These are phyloP conservation scores for Candida coleopterorum DNA, from an alignment of 805 yeast species.

Conservation along the genomic window DNA sequence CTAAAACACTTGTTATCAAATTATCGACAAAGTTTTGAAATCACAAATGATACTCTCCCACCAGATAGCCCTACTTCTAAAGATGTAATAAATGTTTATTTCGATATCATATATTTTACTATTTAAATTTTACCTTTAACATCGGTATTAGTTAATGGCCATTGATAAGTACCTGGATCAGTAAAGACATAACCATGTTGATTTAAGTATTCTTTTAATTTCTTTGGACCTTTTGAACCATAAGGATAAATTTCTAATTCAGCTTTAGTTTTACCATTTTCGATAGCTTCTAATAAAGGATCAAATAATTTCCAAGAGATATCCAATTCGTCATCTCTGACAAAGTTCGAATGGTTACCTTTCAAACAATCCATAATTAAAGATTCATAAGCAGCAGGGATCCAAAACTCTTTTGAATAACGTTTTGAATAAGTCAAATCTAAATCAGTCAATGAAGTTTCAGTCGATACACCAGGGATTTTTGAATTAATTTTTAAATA, in stretches of 20 bases:
- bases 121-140: conserved; percentile 27
- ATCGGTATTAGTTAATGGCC: conserved; percentile 75
- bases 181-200: conserved; percentile 71
- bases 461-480: conserved; percentile 84
- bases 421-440: conserved; percentile 82
- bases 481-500: conserved; percentile 91
- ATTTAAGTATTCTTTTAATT: conserved; percentile 54
- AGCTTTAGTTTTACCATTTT: conserved; percentile 59
- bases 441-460: conserved; percentile 80
- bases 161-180: conserved; percentile 65
- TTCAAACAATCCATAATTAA: conserved; percentile 83
- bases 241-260: conserved; percentile 69
- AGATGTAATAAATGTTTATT: no score
- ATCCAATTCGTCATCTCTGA: conserved; percentile 95
- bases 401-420: conserved; percentile 78
- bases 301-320: conserved; percentile 91
- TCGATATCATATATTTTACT: neutral
- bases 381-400: conserved; percentile 97
- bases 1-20: no score
- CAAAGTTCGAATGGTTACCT: conserved; percentile 96
- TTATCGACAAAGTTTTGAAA: no score
- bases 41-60: no score
- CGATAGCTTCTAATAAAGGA: conserved; percentile 78
- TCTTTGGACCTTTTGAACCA: conserved; percentile 86
- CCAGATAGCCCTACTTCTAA: no score